Percentiles rank a stretch among this genome's conserved stretches.
Evolutionary conservation across 2,329 filamentous ascomycete species (phyloP).

Genomic region (Penicillium occitanis): DNA sequence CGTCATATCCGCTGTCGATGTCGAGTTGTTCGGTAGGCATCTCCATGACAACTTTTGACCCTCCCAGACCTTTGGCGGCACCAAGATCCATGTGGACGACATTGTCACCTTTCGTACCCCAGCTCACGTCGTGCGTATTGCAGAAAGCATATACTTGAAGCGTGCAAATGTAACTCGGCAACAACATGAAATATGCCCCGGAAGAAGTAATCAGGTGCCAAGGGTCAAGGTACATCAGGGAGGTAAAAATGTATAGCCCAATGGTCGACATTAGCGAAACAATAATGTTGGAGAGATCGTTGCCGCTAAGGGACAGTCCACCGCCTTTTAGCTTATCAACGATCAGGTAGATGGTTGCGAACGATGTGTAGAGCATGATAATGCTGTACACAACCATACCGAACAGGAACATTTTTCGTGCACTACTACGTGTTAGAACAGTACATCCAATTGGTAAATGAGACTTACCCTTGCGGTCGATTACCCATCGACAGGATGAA

Average conservation of each 20-base stretch:
- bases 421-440: slow-evolving; percentile 40
- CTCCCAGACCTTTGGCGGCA: slow-evolving; percentile 73
- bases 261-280: slow-evolving; percentile 85
- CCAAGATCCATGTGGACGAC: slow-evolving; percentile 90
- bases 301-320: slow-evolving; percentile 68
- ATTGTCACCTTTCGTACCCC: slow-evolving; percentile 99
- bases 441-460: background rate
- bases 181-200: slow-evolving; percentile 85
- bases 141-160: slow-evolving; percentile 98
- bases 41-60: slow-evolving; percentile 83
- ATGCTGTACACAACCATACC: slow-evolving; percentile 88
- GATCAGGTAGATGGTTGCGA: slow-evolving; percentile 85
- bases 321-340: slow-evolving; percentile 66
- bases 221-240: slow-evolving; percentile 91
- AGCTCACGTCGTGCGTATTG: slow-evolving; percentile 98
- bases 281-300: slow-evolving; percentile 92
- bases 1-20: slow-evolving; percentile 96
- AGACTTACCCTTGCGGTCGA: slow-evolving; percentile 73
- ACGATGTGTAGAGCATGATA: slow-evolving; percentile 95
- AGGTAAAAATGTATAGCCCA: slow-evolving; percentile 94
- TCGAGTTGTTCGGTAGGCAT: slow-evolving; percentile 98
- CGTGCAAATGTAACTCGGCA: slow-evolving; percentile 94
- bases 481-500: slow-evolving; percentile 97
- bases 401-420: slow-evolving; percentile 82
- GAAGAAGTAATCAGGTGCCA: slow-evolving; percentile 99